Evolutionary conservation across 192 early-diverging fungal species (phyloP), one percentile per base, ranked within the genome.

Genomic region (Coemansia sp.): DNA sequence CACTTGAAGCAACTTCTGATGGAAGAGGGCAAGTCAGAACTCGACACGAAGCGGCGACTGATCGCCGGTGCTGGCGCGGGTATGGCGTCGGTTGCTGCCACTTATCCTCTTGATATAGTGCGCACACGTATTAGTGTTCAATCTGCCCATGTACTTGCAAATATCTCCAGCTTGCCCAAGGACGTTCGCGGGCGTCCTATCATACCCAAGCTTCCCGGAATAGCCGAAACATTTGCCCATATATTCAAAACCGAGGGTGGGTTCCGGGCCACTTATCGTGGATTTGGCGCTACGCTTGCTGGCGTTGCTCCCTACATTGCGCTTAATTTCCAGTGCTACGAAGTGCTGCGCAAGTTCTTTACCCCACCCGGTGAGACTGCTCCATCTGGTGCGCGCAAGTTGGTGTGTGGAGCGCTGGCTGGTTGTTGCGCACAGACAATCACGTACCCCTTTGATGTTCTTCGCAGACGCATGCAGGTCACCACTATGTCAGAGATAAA

Each of bases 261-360:
- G n/a, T 52, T 90, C 21, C 70, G 78, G 23, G 90, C 87, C 22
- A 81, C 90, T 16, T 92, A 90, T 62, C 82, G 88, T 58, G 90
- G 90, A 19, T 71, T 92, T 56, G 84, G 85, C 50, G 85, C 90
- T 22, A 92, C 90, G 2, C 74, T 90, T 16, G 81, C 85, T 25
- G 90, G 90, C 23, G 89, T 92, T 9, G 88, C 88, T 7, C 90
- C 90, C 3, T 92, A 92, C 69, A 88, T 92, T 38, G 90, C 89
- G 10, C 81, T 92, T 31, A 92, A 90, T 75, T 92, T 92, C 64
- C 88, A 88, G 65, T 90, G 85, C 57, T 92, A 92, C 62, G 91
- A 92, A 53, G 86, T 89, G 4, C 67, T 92, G 31, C 88, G 88
- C 61, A 76, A 85, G 62, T 84, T 85, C 62, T 83, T 92, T 53